A percentile compares a stretch with the other conserved stretches of the same genome.
Evolutionary conservation across 768 basidiomycete species (phyloP).

Genomic region (Trametes gibbosa): DNA sequence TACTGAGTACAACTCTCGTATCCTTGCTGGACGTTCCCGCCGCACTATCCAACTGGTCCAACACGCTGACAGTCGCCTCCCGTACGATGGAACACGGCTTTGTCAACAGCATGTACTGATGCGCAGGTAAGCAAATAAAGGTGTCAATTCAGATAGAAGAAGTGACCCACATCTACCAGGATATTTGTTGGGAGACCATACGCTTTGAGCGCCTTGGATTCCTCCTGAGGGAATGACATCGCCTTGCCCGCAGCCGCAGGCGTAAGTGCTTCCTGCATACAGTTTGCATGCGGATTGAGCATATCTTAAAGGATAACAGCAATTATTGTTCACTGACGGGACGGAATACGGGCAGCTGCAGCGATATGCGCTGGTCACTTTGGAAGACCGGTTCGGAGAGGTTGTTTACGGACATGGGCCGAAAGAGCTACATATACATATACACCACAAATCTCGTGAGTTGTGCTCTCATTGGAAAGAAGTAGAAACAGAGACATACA

Average conservation of each 20-base stretch:
- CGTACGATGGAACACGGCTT: slow-evolving; percentile 73
- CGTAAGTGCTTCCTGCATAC: slow-evolving; percentile 34
- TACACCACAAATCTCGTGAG: too few species aligned
- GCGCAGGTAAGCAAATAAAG: background rate
- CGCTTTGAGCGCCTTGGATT: slow-evolving; percentile 51
- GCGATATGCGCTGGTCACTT: slow-evolving; percentile 33
- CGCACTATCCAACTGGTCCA: slow-evolving; percentile 52
- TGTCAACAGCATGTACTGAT: slow-evolving; percentile 66
- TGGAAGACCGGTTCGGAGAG: slow-evolving; percentile 43
- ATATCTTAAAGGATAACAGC: background rate
- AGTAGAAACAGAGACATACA: background rate
- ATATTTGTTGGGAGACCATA: slow-evolving; percentile 74
- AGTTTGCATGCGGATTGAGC: background rate
- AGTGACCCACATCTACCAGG: slow-evolving; percentile 60
- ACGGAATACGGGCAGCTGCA: slow-evolving; percentile 42
- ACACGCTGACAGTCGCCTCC: slow-evolving; percentile 55
- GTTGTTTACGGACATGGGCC: slow-evolving; percentile 37
- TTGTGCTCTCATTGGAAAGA: too few species aligned
- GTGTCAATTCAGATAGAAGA: background rate
- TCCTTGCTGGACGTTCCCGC: slow-evolving; percentile 46
- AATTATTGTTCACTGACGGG: slow-evolving; percentile 34
- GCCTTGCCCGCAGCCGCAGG: slow-evolving; percentile 42
- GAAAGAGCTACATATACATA: slow-evolving; percentile 40
- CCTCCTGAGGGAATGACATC: slow-evolving; percentile 42
- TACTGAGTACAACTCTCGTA: slow-evolving; percentile 64